These are phyloP conservation scores for Metschnikowia sp. DNA, from an alignment of 805 yeast species.

Conservation along the genomic window DNA sequence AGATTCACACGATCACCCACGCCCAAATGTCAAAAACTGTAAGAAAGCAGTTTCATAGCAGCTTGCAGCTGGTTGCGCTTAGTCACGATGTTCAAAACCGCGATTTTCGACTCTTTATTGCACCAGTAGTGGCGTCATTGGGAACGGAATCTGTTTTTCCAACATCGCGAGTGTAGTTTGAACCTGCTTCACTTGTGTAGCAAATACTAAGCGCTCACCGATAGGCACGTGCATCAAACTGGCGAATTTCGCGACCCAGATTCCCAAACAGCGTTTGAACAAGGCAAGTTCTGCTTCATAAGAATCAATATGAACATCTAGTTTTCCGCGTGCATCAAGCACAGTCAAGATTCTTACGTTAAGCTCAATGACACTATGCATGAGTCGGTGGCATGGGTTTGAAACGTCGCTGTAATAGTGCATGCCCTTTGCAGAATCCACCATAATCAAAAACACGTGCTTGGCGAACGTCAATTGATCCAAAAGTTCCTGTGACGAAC, in stretches of 20 bases:
- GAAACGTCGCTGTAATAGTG: neutral
- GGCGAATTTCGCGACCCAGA: conserved; percentile 1
- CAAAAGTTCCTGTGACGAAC: neutral
- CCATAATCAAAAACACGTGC: neutral
- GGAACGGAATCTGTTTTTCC: neutral
- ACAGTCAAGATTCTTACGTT: neutral
- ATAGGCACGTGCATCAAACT: neutral
- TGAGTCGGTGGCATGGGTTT: neutral
- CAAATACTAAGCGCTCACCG: neutral
- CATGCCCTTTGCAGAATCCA: neutral
- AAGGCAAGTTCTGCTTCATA: neutral
- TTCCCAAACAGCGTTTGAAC: neutral
- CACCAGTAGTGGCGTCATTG: too few species aligned
- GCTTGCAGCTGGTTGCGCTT: too few species aligned
- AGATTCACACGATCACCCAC: too few species aligned
- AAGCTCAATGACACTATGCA: conserved; percentile 1
- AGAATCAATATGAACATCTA: neutral
- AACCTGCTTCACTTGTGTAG: neutral
- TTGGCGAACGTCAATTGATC: neutral
- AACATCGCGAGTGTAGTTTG: neutral
- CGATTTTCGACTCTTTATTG: too few species aligned
- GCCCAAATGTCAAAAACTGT: too few species aligned
- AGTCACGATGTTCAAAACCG: too few species aligned
- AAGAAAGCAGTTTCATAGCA: too few species aligned
- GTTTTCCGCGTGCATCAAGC: neutral